These are phyloP conservation scores for Mortierella sp. DNA, from an alignment of 371 early-diverging fungal species.

Conservation along the genomic window DNA sequence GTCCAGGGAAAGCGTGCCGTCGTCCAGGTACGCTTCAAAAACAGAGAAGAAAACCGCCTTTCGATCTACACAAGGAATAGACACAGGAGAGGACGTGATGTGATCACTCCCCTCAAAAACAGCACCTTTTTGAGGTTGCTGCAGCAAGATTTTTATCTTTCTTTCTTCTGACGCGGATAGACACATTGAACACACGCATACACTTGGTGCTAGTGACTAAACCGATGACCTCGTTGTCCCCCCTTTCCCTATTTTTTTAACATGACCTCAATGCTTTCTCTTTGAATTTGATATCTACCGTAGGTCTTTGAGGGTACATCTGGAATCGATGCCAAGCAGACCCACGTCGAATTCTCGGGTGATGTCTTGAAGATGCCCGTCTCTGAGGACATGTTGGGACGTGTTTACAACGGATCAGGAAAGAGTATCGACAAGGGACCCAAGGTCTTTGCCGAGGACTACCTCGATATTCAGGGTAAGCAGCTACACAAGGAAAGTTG, in stretches of 20 bases:
- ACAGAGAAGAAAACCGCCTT: background rate
- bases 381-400: slow-evolving; percentile 99
- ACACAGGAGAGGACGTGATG: slow-evolving; percentile 9
- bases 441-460: slow-evolving; percentile 99
- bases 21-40: slow-evolving; percentile 83
- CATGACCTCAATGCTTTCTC: background rate
- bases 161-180: slow-evolving; percentile 9
- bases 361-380: slow-evolving; percentile 98
- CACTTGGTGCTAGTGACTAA: slow-evolving; percentile 6
- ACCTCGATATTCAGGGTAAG: slow-evolving; percentile 96
- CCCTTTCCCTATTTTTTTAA: background rate
- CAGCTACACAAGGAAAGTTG: background rate
- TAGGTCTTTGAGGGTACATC: slow-evolving; percentile 99
- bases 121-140: slow-evolving; percentile 12
- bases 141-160: background rate
- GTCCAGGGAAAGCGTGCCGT: slow-evolving; percentile 98
- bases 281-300: background rate
- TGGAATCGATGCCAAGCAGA: slow-evolving; percentile 98
- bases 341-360: slow-evolving; percentile 98
- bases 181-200: background rate
- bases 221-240: background rate
- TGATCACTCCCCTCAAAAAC: slow-evolving; percentile 33
- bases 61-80: background rate
- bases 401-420: slow-evolving; percentile 99
- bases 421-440: slow-evolving; percentile 99